Conservation (phyloP, 371 early-diverging fungal genomes). For the Rhizopus stolonifer region DNA sequence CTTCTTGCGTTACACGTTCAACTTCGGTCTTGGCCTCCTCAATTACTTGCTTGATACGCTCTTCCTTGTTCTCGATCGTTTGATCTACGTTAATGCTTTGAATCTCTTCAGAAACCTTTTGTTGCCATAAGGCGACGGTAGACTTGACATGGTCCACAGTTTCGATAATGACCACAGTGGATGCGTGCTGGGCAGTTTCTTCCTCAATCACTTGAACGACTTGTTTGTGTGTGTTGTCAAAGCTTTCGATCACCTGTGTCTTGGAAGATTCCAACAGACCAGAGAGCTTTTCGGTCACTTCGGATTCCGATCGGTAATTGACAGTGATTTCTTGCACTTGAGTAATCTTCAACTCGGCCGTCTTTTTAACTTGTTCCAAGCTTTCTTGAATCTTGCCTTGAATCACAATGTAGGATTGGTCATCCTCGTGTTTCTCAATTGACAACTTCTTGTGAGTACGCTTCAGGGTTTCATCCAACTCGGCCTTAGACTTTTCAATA, state of each 20-base stretch:
- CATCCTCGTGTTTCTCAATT: conserved; percentile 16
- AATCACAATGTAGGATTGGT: conserved; percentile 21
- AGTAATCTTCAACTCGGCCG: conserved; percentile 6
- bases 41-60: conserved; percentile 10
- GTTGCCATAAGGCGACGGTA: conserved; percentile 14
- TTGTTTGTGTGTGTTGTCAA: conserved; percentile 15
- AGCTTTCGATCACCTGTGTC: conserved; percentile 9
- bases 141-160: conserved; percentile 31
- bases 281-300: conserved; percentile 19
- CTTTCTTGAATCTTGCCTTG: conserved; percentile 19
- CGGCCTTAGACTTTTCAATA: conserved; percentile 21
- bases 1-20: conserved; percentile 13
- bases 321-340: conserved; percentile 23
- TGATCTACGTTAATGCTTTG: conserved; percentile 16
- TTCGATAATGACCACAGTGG: conserved; percentile 25
- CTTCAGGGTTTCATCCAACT: conserved; percentile 15
- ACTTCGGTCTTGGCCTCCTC: conserved; percentile 19
- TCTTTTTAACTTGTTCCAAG: conserved; percentile 16
- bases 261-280: conserved; percentile 20
- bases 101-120: conserved; percentile 17
- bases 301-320: conserved; percentile 11
- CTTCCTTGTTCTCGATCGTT: conserved; percentile 20
- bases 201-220: conserved; percentile 16
- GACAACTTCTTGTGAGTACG: conserved; percentile 21
- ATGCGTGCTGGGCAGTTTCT: conserved; percentile 18